Conservation (phyloP, 805 yeast species). For the Starmera caribaea region DNA sequence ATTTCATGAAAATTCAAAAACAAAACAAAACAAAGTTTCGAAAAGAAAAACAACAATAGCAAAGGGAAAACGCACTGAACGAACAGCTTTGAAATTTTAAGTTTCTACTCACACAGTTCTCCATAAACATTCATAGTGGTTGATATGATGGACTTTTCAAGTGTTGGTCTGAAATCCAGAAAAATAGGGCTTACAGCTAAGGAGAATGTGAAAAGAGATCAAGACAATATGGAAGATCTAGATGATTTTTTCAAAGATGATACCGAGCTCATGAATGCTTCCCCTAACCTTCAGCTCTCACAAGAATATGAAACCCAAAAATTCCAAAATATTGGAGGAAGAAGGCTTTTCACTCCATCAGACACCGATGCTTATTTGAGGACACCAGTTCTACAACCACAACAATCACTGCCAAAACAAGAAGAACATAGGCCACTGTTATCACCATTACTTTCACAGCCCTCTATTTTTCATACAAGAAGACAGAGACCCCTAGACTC, state of each 20-base stretch:
- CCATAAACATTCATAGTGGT: too few species aligned
- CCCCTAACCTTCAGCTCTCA: background rate
- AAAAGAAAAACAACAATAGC: too few species aligned
- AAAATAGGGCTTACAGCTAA: constrained; percentile 51
- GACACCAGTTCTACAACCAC: background rate
- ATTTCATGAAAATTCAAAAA: too few species aligned
- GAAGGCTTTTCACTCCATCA: constrained; percentile 1
- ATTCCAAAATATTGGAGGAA: constrained; percentile 8
- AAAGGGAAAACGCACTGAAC: too few species aligned
- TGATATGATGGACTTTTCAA: constrained; percentile 28
- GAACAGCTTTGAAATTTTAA: too few species aligned
- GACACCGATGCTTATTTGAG: background rate
- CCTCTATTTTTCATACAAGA: constrained; percentile 8
- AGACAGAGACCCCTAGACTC: constrained; percentile 8
- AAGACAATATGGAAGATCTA: constrained; percentile 56
- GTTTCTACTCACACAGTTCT: too few species aligned
- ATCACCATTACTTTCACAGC: constrained; percentile 5
- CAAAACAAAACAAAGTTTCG: too few species aligned
- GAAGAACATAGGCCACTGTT: constrained; percentile 4
- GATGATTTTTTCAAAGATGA: constrained; percentile 60
- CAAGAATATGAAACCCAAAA: constrained; percentile 1
- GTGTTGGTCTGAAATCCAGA: constrained; percentile 53
- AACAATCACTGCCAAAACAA: constrained; percentile 1
- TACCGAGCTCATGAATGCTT: constrained; percentile 6
- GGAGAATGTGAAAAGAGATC: constrained; percentile 39